phyloP scores from a whole-genome alignment of 257 asterid genomes.

The Solanum raphanifolium region DNA sequence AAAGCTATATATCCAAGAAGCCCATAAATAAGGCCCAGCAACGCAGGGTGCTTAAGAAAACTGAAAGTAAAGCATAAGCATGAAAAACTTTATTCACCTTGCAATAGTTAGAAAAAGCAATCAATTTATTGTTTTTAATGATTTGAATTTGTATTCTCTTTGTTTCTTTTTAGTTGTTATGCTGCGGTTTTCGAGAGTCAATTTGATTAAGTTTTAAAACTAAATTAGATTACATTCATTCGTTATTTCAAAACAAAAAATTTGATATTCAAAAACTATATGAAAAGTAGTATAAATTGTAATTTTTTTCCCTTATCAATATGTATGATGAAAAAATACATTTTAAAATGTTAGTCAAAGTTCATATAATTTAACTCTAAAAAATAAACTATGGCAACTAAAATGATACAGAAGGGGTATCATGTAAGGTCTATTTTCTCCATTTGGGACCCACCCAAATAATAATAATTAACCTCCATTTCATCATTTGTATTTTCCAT shows the following conservation, averaged over 20 bases:
- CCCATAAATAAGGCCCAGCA: background rate
- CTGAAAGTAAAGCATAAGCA: background rate
- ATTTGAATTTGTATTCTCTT: background rate
- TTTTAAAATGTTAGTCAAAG: no score
- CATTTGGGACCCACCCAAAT: background rate
- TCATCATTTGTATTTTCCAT: background rate
- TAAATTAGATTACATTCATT: no score
- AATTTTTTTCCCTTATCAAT: no score
- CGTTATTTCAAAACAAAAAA: no score
- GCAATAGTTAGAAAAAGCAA: background rate
- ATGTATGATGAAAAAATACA: no score
- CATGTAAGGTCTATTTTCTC: background rate
- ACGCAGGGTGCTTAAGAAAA: background rate
- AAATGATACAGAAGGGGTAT: no score
- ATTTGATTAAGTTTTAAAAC: no score
- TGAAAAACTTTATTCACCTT: background rate
- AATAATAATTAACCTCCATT: background rate
- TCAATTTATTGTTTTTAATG: background rate
- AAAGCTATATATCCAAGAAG: background rate
- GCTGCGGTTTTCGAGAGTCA: fast-evolving
- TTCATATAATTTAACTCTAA: no score
- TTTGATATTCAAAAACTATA: no score
- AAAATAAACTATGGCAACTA: no score
- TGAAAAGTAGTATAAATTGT: no score
- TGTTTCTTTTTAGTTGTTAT: no score